phyloP scores from a whole-genome alignment of 202 grass and related monocot genomes.

The Miscanthus sacchariflorus region DNA sequence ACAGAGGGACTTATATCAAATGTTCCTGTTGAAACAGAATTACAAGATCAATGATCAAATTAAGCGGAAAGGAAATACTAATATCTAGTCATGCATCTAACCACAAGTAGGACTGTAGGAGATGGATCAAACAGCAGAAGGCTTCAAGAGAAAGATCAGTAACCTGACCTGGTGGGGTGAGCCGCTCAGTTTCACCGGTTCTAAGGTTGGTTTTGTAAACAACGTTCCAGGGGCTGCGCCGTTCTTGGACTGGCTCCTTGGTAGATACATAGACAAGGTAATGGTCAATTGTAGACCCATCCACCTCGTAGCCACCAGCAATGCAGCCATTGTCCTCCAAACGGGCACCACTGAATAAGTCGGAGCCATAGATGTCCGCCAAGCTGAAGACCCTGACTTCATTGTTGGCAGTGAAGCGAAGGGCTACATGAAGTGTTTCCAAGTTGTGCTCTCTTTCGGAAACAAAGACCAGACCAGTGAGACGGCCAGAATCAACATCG shows the following conservation, averaged over 20 bases:
- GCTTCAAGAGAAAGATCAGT: conserved; percentile 8
- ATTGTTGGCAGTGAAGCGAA: not conserved
- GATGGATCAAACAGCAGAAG: not conserved
- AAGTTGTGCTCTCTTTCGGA: conserved; percentile 39
- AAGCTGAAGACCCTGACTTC: conserved; percentile 45
- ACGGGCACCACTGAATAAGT: conserved; percentile 6
- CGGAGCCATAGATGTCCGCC: conserved; percentile 22
- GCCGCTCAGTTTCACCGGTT: conserved; percentile 42
- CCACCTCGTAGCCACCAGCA: conserved; percentile 18
- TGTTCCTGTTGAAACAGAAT: not conserved
- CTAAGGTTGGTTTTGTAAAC: conserved; percentile 55
- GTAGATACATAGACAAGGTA: conserved; percentile 54
- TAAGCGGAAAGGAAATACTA: conserved; percentile 1
- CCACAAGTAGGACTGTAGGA: not conserved
- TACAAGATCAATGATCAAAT: not conserved
- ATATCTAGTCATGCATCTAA: not conserved
- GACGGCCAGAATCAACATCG: not conserved
- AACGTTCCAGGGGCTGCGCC: conserved; percentile 47
- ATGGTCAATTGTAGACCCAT: conserved; percentile 6
- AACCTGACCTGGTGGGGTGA: conserved; percentile 43
- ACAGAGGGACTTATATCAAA: conserved; percentile 40
- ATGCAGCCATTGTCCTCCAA: conserved; percentile 56
- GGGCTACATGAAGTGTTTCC: conserved; percentile 42
- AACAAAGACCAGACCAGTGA: conserved; percentile 45
- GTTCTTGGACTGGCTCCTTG: conserved; percentile 42